Base-by-base conservation (phyloP, 108 stramenopile genomes). In the Nitzschia sp. region DNA sequence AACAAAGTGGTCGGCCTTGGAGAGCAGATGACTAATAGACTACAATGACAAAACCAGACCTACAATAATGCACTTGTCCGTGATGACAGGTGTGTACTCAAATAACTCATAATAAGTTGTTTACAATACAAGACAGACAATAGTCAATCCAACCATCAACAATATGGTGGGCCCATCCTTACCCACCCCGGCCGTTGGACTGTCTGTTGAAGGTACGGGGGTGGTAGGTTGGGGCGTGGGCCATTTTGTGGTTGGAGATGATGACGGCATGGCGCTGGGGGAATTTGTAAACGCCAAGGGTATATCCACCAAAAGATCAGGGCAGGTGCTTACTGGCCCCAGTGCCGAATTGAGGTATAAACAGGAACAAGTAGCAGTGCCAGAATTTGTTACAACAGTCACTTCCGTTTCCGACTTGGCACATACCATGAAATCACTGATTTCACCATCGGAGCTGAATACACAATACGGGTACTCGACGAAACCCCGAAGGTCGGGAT, bases 401-500 rank as follows among this genome's bases (percentile, higher is more conserved):
- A 62, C 61, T 46, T 43, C 22, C 2, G 42, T 42, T 8, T 42
- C 61, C 10, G 37, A 17, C 8, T 62, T 62, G 41, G 43, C 61
- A 46, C 61, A 62, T 6, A 62, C 43, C 15, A 62, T 20, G 10
- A 58, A 40, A 46, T 21, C 22, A 20, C 22, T 24, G 42, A 44
- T 2, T 46, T 62, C 43, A n/a, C 61, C 61, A 22, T 43, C 40
- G 8, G 22, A 15, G 21, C 19, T 21, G 44, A 62, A 62, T 21
- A 62, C 61, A 46, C 61, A 62, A 38, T 62, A 62, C 0, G 61
- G 61, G 43, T 62, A 62, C 21, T 62, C 61, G 21, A 62, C 41
- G 11, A 2, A 14, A 22, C 61, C 61, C 3, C 42, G 61, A 8
- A 62, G 22, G 8, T 11, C 15, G 2, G 61, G 61, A 62, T 62